A percentile compares a stretch with the other conserved stretches of the same genome.
phyloP scores from a whole-genome alignment of 1,139 yeast species.

The Kodamaea fungicola region DNA sequence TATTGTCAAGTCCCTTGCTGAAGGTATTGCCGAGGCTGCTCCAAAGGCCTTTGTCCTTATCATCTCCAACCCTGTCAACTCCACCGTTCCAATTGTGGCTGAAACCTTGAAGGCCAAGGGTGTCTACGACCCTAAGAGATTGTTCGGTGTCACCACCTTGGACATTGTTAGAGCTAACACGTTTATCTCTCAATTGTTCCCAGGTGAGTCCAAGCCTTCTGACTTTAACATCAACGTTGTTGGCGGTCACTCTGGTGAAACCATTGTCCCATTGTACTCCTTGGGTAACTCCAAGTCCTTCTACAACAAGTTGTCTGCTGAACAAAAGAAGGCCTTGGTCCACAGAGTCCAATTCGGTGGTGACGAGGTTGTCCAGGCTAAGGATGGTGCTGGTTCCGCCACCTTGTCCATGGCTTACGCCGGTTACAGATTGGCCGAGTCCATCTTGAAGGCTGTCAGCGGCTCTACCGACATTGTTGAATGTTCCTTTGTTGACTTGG shows the following conservation, averaged over 20 bases:
- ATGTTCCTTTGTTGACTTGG: slow-evolving; percentile 63
- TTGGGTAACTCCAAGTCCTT: slow-evolving; percentile 32
- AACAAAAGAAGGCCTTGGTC: slow-evolving; percentile 55
- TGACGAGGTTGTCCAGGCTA: slow-evolving; percentile 98
- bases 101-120: slow-evolving; percentile 86
- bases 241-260: slow-evolving; percentile 98
- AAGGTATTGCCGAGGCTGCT: slow-evolving; percentile 79
- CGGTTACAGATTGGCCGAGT: slow-evolving; percentile 89
- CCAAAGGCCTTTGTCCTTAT: slow-evolving; percentile 87
- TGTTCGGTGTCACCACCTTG: slow-evolving; percentile 96
- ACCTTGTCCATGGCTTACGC: slow-evolving; percentile 99
- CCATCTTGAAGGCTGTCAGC: slow-evolving; percentile 76
- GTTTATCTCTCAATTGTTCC: slow-evolving; percentile 70
- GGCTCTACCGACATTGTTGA: slow-evolving; percentile 54
- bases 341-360: slow-evolving; percentile 98
- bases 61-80: slow-evolving; percentile 97
- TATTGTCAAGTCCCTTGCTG: slow-evolving; percentile 88
- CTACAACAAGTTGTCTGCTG: slow-evolving; percentile 20
- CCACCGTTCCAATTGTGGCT: slow-evolving; percentile 97
- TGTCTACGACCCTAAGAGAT: slow-evolving; percentile 85
- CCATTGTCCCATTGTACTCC: slow-evolving; percentile 93
- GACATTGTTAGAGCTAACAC: slow-evolving; percentile 93
- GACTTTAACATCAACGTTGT: slow-evolving; percentile 76
- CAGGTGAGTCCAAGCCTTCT: slow-evolving; percentile 55
- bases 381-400: slow-evolving; percentile 98